phyloP scores from a whole-genome alignment of 176 grass and related monocot genomes.

The Phragmites australis region DNA sequence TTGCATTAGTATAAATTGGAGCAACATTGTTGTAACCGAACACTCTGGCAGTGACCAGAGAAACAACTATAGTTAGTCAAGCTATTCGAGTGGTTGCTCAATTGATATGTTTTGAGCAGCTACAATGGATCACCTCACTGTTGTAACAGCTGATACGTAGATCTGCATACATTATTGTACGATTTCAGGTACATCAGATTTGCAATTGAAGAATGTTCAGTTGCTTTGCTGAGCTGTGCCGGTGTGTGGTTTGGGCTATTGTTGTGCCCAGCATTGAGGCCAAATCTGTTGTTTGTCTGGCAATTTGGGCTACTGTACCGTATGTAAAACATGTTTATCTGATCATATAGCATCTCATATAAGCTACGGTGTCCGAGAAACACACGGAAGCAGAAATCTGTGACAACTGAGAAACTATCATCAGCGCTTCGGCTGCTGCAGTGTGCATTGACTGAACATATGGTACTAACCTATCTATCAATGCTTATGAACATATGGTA shows the following conservation, averaged over 20 bases:
- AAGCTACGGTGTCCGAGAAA: background rate
- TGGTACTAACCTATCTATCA: slow-evolving; percentile 15
- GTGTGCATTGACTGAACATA: no score
- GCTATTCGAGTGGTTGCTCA: background rate
- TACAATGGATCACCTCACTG: slow-evolving; percentile 5
- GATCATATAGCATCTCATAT: background rate
- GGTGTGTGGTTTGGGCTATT: background rate
- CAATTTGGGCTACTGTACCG: background rate
- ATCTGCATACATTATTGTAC: slow-evolving; percentile 1
- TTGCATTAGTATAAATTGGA: slow-evolving; percentile 30
- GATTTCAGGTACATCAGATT: background rate
- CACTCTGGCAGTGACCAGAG: no score
- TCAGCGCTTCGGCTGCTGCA: background rate
- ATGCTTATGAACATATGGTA: background rate
- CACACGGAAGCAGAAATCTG: background rate
- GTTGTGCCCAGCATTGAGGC: background rate
- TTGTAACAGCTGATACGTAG: slow-evolving; percentile 38
- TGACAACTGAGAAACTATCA: background rate
- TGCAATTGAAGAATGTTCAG: background rate
- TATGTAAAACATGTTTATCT: background rate
- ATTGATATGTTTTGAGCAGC: slow-evolving; percentile 22
- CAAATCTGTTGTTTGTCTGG: background rate
- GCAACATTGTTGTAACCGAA: background rate
- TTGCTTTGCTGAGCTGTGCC: background rate
- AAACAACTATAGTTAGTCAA: no score